These are phyloP conservation scores for Chlorella sp. DNA, from an alignment of 139 green algal genomes.

Conservation along the genomic window DNA sequence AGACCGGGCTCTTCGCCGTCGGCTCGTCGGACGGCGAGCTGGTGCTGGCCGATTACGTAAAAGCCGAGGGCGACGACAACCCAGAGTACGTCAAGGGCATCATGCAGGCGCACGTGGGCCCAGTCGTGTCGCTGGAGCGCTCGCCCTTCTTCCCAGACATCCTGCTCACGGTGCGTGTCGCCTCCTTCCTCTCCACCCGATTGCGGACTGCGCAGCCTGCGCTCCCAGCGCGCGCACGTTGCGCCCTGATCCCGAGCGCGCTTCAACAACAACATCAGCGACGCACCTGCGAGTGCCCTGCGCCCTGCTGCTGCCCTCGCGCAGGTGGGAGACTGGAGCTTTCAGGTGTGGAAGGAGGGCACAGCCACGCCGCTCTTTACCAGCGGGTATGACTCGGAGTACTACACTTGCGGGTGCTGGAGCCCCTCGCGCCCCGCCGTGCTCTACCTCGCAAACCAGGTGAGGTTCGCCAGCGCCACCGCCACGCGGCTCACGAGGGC, in stretches of 20 bases:
- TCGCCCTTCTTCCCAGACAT: slow-evolving; percentile 79
- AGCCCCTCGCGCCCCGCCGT: slow-evolving; percentile 73
- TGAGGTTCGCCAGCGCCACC: no score
- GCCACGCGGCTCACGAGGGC: no score
- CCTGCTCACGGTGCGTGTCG: slow-evolving; percentile 44
- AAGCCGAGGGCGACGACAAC: slow-evolving; percentile 53
- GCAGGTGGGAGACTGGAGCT: slow-evolving; percentile 64
- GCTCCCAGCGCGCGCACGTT: no score
- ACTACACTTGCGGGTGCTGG: slow-evolving; percentile 75
- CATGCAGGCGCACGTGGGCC: slow-evolving; percentile 47
- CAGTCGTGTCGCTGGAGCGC: slow-evolving; percentile 50
- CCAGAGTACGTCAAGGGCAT: slow-evolving; percentile 49
- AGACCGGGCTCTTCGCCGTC: slow-evolving; percentile 42
- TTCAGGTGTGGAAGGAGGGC: slow-evolving; percentile 50
- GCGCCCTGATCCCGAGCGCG: no score
- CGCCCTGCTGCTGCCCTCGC: no score
- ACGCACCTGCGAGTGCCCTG: no score
- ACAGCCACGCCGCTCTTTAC: slow-evolving; percentile 50
- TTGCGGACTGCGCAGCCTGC: no score
- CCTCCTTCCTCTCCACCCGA: not conserved
- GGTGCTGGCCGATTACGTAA: slow-evolving; percentile 45
- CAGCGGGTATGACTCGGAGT: slow-evolving; percentile 44
- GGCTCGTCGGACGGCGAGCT: slow-evolving; percentile 64
- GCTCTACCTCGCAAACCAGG: slow-evolving; percentile 50
- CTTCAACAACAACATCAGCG: no score